Conservation (phyloP, 768 basidiomycete species). For the Boletus edulis region DNA sequence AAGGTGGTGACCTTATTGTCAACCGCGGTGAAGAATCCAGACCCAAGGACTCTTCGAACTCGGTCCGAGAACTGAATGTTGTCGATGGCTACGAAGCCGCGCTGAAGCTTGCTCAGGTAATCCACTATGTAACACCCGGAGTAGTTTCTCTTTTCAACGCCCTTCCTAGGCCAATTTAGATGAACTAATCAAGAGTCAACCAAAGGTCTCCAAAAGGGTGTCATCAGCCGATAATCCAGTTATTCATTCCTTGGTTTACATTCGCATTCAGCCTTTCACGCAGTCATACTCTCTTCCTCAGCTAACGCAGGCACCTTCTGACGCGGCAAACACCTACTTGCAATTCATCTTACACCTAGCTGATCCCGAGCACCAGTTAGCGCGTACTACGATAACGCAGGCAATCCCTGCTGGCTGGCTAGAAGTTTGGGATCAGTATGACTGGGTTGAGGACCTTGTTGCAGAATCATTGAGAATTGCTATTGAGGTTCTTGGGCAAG, state of each 20-base stretch:
- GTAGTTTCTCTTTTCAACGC: neutral
- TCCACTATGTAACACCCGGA: neutral
- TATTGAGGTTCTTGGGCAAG: slow-evolving; percentile 89
- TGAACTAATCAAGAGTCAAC: slow-evolving; percentile 68
- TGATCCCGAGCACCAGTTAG: slow-evolving; percentile 79
- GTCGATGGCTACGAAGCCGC: slow-evolving; percentile 86
- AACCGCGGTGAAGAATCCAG: slow-evolving; percentile 78
- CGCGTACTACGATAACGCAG: slow-evolving; percentile 79
- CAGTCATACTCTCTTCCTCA: slow-evolving; percentile 49
- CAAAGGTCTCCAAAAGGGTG: slow-evolving; percentile 27
- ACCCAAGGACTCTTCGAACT: slow-evolving; percentile 52
- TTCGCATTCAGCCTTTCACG: slow-evolving; percentile 89
- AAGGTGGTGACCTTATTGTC: slow-evolving; percentile 88
- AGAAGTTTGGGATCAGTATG: slow-evolving; percentile 84
- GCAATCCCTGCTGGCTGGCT: slow-evolving; percentile 84
- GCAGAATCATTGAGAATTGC: slow-evolving; percentile 83
- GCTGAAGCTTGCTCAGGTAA: slow-evolving; percentile 79
- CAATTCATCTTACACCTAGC: slow-evolving; percentile 63
- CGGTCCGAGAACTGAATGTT: slow-evolving; percentile 68
- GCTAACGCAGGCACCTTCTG: slow-evolving; percentile 20
- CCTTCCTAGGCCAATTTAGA: slow-evolving; percentile 67
- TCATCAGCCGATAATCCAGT: slow-evolving; percentile 53
- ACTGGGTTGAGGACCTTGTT: slow-evolving; percentile 95
- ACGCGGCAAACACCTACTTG: slow-evolving; percentile 38
- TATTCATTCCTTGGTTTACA: slow-evolving; percentile 86